Percentiles rank a stretch among this genome's conserved stretches.
These are phyloP conservation scores for Pleurotus platypus DNA, from an alignment of 768 basidiomycete genomes.

Conservation along the genomic window DNA sequence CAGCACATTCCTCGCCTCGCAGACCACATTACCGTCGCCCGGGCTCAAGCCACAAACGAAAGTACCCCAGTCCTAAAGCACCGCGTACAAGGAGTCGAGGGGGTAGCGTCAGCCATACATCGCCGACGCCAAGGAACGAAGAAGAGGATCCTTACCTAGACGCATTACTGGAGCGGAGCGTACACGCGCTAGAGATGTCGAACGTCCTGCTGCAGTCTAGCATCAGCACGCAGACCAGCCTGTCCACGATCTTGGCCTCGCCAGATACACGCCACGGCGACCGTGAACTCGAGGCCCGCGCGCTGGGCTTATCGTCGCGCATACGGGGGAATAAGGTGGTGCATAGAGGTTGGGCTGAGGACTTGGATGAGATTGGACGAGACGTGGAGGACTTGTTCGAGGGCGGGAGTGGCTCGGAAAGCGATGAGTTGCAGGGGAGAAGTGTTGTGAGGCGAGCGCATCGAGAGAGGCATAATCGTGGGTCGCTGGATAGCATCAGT, in stretches of 20 bases:
- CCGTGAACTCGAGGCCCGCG: conserved; percentile 42
- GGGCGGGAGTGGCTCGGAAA: conserved; percentile 16
- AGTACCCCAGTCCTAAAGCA: conserved; percentile 23
- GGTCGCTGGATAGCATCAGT: conserved; percentile 29
- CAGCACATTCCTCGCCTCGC: conserved; percentile 12
- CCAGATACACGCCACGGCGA: conserved; percentile 39
- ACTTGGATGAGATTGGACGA: conserved; percentile 61
- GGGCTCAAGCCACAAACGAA: conserved; percentile 24
- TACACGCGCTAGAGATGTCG: conserved; percentile 84
- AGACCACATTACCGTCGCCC: conserved; percentile 21
- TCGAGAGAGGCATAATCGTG: conserved; percentile 1
- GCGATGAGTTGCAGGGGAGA: conserved; percentile 1
- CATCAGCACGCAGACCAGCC: conserved; percentile 62
- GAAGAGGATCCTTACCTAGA: conserved; percentile 62
- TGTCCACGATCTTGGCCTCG: conserved; percentile 43
- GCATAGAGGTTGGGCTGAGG: conserved; percentile 61
- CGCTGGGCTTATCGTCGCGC: conserved; percentile 48
- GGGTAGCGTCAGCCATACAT: conserved; percentile 10
- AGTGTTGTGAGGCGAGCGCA: conserved; percentile 3
- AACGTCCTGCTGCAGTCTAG: conserved; percentile 75
- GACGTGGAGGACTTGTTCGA: conserved; percentile 60
- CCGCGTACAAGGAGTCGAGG: conserved; percentile 19
- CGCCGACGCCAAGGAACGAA: conserved; percentile 18
- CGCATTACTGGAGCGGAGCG: conserved; percentile 75
- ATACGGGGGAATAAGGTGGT: conserved; percentile 41